Evolutionary conservation across 371 early-diverging fungal genomes (phyloP).

Genomic region (Lichtheimia ramosa): DNA sequence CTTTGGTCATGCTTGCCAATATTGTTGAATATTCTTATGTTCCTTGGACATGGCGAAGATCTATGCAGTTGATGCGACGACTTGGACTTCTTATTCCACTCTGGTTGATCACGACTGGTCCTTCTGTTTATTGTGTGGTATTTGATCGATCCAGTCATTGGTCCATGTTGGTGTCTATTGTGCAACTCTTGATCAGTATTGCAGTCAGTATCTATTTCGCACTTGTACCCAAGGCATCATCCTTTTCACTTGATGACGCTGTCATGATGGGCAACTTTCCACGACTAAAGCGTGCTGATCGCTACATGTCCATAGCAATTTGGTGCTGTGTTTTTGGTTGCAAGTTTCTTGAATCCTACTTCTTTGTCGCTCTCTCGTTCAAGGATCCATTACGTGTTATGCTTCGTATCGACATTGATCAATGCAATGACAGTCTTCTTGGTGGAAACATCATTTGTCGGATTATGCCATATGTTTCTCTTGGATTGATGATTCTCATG

Average conservation of each 20-base stretch:
- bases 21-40: constrained; percentile 72
- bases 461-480: constrained; percentile 66
- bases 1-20: constrained; percentile 65
- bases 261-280: constrained; percentile 59
- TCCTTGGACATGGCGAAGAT: constrained; percentile 57
- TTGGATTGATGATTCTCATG: constrained; percentile 72
- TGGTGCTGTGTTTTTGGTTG: constrained; percentile 77
- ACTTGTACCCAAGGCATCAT: constrained; percentile 45
- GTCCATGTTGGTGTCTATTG: constrained; percentile 54
- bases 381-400: constrained; percentile 77
- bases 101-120: constrained; percentile 63
- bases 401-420: constrained; percentile 45
- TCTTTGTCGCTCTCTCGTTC: constrained; percentile 78
- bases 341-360: constrained; percentile 81
- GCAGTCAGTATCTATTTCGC: constrained; percentile 65
- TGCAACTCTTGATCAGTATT: constrained; percentile 67
- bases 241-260: background rate
- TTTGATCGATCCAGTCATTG: constrained; percentile 39
- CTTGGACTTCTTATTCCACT: constrained; percentile 59
- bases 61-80: constrained; percentile 62
- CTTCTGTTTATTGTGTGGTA: constrained; percentile 60
- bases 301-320: constrained; percentile 69
- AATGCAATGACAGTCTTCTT: constrained; percentile 54
- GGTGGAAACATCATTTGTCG: constrained; percentile 54
- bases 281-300: constrained; percentile 63